A percentile compares a stretch with the other conserved stretches of the same genome.
These are phyloP conservation scores for Filosporella fistucella DNA, from an alignment of 495 filamentous ascomycete species.

Conservation along the genomic window DNA sequence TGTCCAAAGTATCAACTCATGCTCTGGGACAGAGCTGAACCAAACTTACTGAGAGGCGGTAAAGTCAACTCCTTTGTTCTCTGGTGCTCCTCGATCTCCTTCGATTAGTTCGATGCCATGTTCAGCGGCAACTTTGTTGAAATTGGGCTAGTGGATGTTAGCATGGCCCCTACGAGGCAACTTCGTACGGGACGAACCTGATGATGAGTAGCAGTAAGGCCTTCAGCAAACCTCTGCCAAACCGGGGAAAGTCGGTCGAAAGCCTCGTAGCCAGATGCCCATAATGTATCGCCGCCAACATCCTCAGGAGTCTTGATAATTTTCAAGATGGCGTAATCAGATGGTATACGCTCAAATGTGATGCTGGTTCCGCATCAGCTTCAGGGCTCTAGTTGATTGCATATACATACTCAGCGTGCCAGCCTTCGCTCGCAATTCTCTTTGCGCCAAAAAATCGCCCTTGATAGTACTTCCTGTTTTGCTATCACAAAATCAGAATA, in stretches of 20 bases:
- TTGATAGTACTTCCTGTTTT: slow-evolving; percentile 8
- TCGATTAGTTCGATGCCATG: no score
- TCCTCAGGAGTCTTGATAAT: slow-evolving; percentile 53
- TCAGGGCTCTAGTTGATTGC: no score
- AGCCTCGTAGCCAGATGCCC: slow-evolving; percentile 75
- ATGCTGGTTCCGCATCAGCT: slow-evolving; percentile 40
- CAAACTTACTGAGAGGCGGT: slow-evolving; percentile 26
- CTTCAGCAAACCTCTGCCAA: slow-evolving; percentile 61
- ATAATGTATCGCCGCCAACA: slow-evolving; percentile 61
- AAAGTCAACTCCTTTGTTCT: slow-evolving; percentile 59
- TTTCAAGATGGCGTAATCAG: slow-evolving; percentile 60
- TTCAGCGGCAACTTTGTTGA: slow-evolving; percentile 52
- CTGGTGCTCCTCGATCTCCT: slow-evolving; percentile 56
- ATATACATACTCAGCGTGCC: slow-evolving; percentile 9
- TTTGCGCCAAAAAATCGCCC: slow-evolving; percentile 5
- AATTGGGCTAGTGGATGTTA: no score
- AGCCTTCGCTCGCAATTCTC: slow-evolving; percentile 25
- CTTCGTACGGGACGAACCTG: no score
- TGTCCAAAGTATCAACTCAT: background rate
- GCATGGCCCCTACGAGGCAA: no score
- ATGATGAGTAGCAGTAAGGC: slow-evolving; percentile 57
- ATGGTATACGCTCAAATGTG: slow-evolving; percentile 59
- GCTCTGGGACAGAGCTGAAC: background rate
- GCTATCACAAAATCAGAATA: background rate
- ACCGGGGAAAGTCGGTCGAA: slow-evolving; percentile 68